phyloP scores from a whole-genome alignment of 2,329 filamentous ascomycete species.

The Coniochaeta sp. region DNA sequence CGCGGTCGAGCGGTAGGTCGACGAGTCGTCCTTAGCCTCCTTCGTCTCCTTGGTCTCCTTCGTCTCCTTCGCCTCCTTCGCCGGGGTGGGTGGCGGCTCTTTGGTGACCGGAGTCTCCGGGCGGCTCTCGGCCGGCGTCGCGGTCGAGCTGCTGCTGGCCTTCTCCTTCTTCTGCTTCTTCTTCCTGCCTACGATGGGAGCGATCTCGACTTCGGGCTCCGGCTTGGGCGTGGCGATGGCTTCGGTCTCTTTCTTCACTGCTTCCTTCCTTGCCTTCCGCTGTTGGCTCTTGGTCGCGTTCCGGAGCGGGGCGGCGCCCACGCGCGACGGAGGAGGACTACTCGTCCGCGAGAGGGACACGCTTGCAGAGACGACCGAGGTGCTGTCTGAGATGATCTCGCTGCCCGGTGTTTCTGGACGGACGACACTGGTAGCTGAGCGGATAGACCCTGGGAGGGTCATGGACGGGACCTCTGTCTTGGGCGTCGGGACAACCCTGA shows the following conservation, averaged over 20 bases:
- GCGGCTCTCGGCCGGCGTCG: constrained; percentile 16
- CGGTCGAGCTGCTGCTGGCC: constrained; percentile 20
- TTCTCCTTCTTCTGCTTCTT: constrained; percentile 81
- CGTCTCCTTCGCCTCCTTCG: constrained; percentile 16
- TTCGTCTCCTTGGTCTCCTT: constrained; percentile 12
- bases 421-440: constrained; percentile 9
- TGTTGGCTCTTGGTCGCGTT: constrained; percentile 70
- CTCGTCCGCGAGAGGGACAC: constrained; percentile 61
- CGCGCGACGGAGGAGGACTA: constrained; percentile 59
- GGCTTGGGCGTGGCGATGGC: constrained; percentile 39
- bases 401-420: constrained; percentile 67
- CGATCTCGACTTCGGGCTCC: constrained; percentile 51
- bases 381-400: constrained; percentile 69
- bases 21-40: constrained; percentile 17
- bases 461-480: constrained; percentile 43
- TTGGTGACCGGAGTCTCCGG: constrained; percentile 12
- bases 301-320: constrained; percentile 63
- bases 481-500: constrained; percentile 62
- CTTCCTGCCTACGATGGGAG: constrained; percentile 71
- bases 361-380: constrained; percentile 66
- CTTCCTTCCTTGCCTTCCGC: constrained; percentile 67
- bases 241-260: constrained; percentile 55
- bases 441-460: background rate
- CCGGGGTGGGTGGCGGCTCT: constrained; percentile 5
- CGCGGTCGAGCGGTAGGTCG: constrained; percentile 17